A percentile compares a stretch with the other conserved stretches of the same genome.
phyloP scores from a whole-genome alignment of 371 early-diverging fungal genomes.

The Fennellomyces sp. region DNA sequence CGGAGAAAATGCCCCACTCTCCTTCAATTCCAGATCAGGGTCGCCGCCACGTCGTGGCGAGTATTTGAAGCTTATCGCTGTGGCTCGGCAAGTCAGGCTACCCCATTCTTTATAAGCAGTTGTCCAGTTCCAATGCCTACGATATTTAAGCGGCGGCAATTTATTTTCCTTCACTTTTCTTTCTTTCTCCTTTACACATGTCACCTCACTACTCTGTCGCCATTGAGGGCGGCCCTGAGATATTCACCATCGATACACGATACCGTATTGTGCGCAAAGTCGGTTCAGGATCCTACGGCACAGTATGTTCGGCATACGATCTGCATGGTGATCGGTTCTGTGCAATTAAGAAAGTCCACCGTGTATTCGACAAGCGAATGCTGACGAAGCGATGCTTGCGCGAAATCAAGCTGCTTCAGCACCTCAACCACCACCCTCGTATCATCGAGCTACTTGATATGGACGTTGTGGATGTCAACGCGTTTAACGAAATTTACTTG shows the following conservation, averaged over 20 bases:
- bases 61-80: conserved; percentile 3
- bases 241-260: conserved; percentile 58
- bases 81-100: conserved; percentile 8
- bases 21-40: conserved; percentile 1
- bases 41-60: conserved; percentile 5
- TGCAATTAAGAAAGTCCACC: conserved; percentile 70
- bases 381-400: conserved; percentile 68
- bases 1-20: background rate
- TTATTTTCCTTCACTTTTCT: background rate
- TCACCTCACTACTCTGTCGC: conserved; percentile 34
- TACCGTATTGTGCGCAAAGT: conserved; percentile 84
- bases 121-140: background rate
- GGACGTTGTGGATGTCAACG: conserved; percentile 54
- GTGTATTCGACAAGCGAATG: conserved; percentile 62
- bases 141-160: background rate
- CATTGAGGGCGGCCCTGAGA: conserved; percentile 44
- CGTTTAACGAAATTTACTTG: conserved; percentile 72
- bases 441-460: conserved; percentile 74
- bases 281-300: conserved; percentile 92
- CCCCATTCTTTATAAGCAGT: background rate
- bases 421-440: conserved; percentile 67
- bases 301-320: conserved; percentile 71
- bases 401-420: conserved; percentile 71
- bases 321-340: conserved; percentile 45
- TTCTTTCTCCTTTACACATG: background rate